Evolutionary conservation across 805 yeast genomes (phyloP).

Genomic region (Clavispora fructus): DNA sequence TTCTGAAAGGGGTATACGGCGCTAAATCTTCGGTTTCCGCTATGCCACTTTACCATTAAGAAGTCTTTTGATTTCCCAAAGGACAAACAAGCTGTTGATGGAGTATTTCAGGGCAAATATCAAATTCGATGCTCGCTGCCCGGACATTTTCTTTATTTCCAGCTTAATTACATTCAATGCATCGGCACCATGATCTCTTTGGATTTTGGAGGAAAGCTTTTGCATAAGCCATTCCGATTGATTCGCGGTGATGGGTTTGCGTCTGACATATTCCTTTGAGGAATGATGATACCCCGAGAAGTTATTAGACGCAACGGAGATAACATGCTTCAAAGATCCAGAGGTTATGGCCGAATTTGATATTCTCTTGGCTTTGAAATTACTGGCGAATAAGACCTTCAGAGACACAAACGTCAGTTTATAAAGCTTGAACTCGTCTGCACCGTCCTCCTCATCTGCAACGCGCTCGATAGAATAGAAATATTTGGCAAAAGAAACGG

Average conservation of each 20-base stretch:
- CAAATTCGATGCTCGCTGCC: slow-evolving; percentile 17
- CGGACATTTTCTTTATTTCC: slow-evolving; percentile 7
- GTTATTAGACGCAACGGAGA: background rate
- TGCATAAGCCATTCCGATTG: slow-evolving; percentile 7
- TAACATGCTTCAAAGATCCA: background rate
- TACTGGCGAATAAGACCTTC: slow-evolving; percentile 13
- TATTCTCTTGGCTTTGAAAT: slow-evolving; percentile 17
- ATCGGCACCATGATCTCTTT: slow-evolving; percentile 4
- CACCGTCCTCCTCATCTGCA: background rate
- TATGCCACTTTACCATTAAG: background rate
- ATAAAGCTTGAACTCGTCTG: slow-evolving; percentile 2
- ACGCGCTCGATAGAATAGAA: slow-evolving; percentile 7
- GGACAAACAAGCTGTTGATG: slow-evolving; percentile 18
- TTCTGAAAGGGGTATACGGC: too few relatives aligned
- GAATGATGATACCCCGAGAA: background rate
- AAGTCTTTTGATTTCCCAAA: slow-evolving; percentile 26
- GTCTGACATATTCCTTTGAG: background rate
- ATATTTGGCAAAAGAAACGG: background rate
- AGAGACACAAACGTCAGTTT: slow-evolving; percentile 9
- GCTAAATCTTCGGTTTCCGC: too few relatives aligned
- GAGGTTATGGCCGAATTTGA: background rate
- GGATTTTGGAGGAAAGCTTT: slow-evolving; percentile 1
- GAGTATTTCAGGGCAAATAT: slow-evolving; percentile 29
- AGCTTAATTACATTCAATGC: slow-evolving; percentile 7
- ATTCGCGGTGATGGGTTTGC: slow-evolving; percentile 6